phyloP scores from a whole-genome alignment of 495 filamentous ascomycete species.

The Podospora pseudoanserina region DNA sequence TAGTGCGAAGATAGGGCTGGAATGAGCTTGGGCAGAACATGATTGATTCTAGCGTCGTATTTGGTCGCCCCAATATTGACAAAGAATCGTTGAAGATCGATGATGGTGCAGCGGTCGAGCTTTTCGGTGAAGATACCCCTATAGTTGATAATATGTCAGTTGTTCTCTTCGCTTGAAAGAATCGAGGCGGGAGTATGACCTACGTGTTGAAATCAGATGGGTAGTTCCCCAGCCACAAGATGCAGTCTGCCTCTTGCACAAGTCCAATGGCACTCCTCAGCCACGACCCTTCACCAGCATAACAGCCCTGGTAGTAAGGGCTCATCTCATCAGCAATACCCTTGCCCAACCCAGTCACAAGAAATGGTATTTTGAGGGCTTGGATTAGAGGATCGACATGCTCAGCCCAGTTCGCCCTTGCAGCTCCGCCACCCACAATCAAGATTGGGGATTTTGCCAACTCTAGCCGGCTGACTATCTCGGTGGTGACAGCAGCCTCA shows the following conservation, averaged over 20 bases:
- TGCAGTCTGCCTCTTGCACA: constrained; percentile 34
- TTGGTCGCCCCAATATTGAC: constrained; percentile 30
- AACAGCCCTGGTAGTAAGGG: constrained; percentile 33
- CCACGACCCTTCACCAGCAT: constrained; percentile 30
- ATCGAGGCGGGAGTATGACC: not conserved
- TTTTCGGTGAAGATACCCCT: constrained; percentile 39
- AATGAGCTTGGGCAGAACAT: constrained; percentile 30
- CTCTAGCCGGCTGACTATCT: constrained; percentile 28
- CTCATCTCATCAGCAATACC: constrained; percentile 32
- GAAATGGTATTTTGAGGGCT: constrained; percentile 31
- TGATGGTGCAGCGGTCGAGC: constrained; percentile 22
- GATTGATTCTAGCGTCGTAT: constrained; percentile 34
- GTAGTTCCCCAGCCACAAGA: constrained; percentile 39
- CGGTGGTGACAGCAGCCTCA: constrained; percentile 23
- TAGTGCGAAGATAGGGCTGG: constrained; percentile 19
- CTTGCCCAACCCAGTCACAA: constrained; percentile 37
- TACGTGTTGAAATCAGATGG: constrained; percentile 33
- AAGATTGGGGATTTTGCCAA: constrained; percentile 30
- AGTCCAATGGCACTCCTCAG: constrained; percentile 17
- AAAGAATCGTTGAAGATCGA: constrained; percentile 43
- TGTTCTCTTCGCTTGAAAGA: not conserved
- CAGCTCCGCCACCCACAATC: constrained; percentile 34
- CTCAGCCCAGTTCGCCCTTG: constrained; percentile 22
- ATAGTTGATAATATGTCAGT: not conserved
- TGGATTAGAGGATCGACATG: constrained; percentile 32